Conservation (phyloP, 805 yeast species). For the Saturnispora galanensis region DNA sequence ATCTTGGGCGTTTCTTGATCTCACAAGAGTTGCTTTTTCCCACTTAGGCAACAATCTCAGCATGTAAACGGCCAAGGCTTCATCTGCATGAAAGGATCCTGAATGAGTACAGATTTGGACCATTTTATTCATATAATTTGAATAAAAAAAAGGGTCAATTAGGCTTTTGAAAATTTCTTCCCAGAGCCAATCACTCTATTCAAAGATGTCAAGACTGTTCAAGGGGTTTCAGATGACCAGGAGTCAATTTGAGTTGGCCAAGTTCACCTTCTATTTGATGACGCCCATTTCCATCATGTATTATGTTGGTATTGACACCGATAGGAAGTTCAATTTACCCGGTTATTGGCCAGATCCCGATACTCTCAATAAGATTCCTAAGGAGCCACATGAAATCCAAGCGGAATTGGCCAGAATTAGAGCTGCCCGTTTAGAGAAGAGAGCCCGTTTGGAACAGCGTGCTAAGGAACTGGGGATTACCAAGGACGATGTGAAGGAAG, state of each 20-base stretch:
- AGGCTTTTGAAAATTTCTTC: too few species aligned
- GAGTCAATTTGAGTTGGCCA: constrained; percentile 44
- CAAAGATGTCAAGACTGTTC: too few species aligned
- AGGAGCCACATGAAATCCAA: constrained; percentile 83
- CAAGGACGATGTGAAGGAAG: constrained; percentile 34
- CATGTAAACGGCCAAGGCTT: constrained; percentile 87
- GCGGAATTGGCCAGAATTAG: constrained; percentile 86
- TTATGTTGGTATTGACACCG: constrained; percentile 85
- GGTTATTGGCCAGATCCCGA: constrained; percentile 98
- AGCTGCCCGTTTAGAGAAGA: constrained; percentile 62
- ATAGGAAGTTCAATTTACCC: constrained; percentile 77
- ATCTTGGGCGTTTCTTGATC: constrained; percentile 74
- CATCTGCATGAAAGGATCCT: constrained; percentile 96
- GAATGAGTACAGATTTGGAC: constrained; percentile 79
- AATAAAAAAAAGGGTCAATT: neutral
- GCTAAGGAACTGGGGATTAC: constrained; percentile 62
- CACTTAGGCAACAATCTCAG: constrained; percentile 62
- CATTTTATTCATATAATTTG: neutral
- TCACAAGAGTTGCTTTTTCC: constrained; percentile 54
- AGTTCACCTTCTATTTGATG: constrained; percentile 76
- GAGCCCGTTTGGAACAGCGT: constrained; percentile 61
- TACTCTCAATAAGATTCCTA: constrained; percentile 82
- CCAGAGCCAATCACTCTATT: too few species aligned
- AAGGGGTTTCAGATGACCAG: constrained; percentile 26
- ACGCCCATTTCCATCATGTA: constrained; percentile 91